phyloP scores from a whole-genome alignment of 345 rosid species.

The Euclidium syriacum region DNA sequence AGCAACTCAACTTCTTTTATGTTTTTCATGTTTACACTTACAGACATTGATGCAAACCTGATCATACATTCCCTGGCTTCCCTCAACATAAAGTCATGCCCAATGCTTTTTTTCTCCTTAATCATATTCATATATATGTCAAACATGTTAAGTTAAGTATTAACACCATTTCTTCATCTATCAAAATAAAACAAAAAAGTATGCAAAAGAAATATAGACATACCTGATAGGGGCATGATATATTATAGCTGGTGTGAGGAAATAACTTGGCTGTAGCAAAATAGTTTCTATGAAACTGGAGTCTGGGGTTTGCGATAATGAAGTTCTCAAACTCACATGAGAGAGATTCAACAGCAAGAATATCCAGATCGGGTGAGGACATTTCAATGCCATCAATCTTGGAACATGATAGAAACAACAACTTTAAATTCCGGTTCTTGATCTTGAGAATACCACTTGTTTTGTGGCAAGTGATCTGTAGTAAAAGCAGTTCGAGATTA shows the following conservation, averaged over 20 bases:
- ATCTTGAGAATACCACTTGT: background rate
- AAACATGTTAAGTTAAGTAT: background rate
- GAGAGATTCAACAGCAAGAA: background rate
- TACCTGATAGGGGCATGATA: background rate
- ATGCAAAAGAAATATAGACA: background rate
- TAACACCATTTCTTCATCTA: background rate
- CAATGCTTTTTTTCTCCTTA: background rate
- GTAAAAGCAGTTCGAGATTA: background rate
- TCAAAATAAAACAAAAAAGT: background rate
- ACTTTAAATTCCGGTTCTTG: background rate
- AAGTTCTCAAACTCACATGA: background rate
- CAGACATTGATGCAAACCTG: background rate
- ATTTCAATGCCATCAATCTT: background rate
- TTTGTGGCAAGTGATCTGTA: background rate
- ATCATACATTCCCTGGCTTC: background rate
- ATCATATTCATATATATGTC: background rate
- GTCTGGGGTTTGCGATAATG: background rate
- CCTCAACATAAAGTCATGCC: background rate
- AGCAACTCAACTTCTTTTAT: constrained; percentile 4
- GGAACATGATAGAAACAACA: background rate
- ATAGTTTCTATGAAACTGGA: constrained; percentile 3
- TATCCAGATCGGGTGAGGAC: background rate
- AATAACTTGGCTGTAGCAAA: background rate
- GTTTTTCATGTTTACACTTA: constrained; percentile 6
- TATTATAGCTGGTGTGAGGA: background rate